Evolutionary conservation across 1,284 basidiomycete species (phyloP).

Genomic region (Sparassis latifolia): DNA sequence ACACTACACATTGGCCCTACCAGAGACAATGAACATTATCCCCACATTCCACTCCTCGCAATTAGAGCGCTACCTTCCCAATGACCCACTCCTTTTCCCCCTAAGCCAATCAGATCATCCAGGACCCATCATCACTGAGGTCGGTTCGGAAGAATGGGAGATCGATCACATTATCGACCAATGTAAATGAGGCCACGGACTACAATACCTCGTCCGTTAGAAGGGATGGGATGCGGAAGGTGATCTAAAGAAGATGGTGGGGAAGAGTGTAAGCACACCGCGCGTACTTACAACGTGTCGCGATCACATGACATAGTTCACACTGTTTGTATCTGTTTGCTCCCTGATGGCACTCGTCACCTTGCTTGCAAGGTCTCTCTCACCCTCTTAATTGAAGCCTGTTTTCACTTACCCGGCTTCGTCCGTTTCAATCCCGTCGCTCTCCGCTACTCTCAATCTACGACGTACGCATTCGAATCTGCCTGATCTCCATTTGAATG

Average conservation of each 20-base stretch:
- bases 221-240: conserved; percentile 9
- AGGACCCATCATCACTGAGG: conserved; percentile 9
- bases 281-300: too few relatives aligned
- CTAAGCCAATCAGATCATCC: neutral
- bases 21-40: conserved; percentile 18
- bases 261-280: too few relatives aligned
- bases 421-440: too few relatives aligned
- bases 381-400: too few relatives aligned
- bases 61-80: neutral
- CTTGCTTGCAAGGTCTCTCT: too few relatives aligned
- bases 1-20: conserved; percentile 18
- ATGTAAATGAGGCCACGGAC: conserved; percentile 1
- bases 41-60: conserved; percentile 14
- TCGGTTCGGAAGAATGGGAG: conserved; percentile 9
- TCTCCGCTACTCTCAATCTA: too few relatives aligned
- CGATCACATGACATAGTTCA: too few relatives aligned
- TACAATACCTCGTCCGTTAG: conserved; percentile 11
- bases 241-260: neutral
- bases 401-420: too few relatives aligned
- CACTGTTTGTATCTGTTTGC: too few relatives aligned
- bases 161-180: conserved; percentile 12
- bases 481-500: too few relatives aligned
- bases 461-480: too few relatives aligned
- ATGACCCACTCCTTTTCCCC: neutral
- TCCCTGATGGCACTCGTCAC: too few relatives aligned